Evolutionary conservation across 257 asterid genomes (phyloP), one percentile per base, ranked within the genome.

Genomic region (Solanum acaule): DNA sequence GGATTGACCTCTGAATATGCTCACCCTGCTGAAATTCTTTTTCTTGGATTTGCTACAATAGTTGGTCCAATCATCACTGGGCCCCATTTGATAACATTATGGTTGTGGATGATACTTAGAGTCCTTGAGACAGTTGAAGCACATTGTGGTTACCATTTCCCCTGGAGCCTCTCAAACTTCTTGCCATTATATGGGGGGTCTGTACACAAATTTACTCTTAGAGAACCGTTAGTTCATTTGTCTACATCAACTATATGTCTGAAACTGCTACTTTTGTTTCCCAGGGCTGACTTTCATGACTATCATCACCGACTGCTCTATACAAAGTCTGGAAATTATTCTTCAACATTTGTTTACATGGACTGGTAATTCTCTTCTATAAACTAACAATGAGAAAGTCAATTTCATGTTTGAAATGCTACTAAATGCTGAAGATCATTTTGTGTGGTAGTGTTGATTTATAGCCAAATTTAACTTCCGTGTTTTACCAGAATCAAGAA

Each of bases 1-100:
- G 99, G 99, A 87, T 89, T 97, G 96, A 97, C 99, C 44, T 97
- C 99, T 88, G 99, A 97, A 93, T 97, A 97, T 91, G 99, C 99
- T 40, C 99, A 97, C 92, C 98, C 98, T 83, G 98, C 98, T 89
- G 99, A 97, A 93, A 97, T 97, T 90, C 88, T 97, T 89, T 97
- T 97, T 89, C 98, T 96, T 89, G 98, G 99, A 65, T 97, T 97
- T 92, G 98, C 99, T 79, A 97, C 99, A 10, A 97, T 97, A 73
- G 87, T 95, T 86, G 99, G 99, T 88, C 99, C 99, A 79, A 98
- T 98, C 89, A 94, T 97, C 90, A 97, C 99, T 82, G 98, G 98
- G 42, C 99, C 99, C 77, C 99, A 97, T 94, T 90, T 97, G 91
- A 92, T 95, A 89, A 97, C 99, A 9, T 90, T 97, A 67, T 97